Conservation (phyloP, 345 rosid genomes). For the Iberis pinnata region DNA sequence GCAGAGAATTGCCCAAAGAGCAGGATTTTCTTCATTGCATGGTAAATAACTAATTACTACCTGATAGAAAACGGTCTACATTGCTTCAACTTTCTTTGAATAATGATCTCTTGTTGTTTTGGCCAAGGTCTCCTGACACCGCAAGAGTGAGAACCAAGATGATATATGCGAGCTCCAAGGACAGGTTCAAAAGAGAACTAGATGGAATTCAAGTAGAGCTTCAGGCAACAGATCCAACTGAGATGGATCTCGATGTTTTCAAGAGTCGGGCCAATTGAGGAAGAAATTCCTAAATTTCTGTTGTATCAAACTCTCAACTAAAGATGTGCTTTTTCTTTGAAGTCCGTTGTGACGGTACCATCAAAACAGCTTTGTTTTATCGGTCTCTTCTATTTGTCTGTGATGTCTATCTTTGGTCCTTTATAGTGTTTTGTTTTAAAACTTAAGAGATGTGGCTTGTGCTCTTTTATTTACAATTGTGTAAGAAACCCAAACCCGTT, state of each 20-base stretch:
- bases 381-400: no score
- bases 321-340: no score
- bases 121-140: conserved; percentile 48
- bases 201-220: conserved; percentile 58
- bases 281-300: not conserved
- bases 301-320: no score
- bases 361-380: no score
- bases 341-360: no score
- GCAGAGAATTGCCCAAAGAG: conserved; percentile 47
- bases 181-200: conserved; percentile 26
- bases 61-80: not conserved
- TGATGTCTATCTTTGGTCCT: no score
- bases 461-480: no score
- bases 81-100: not conserved
- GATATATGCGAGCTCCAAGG: not conserved
- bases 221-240: conserved; percentile 59
- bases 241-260: conserved; percentile 52
- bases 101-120: not conserved
- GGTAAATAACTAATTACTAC: conserved; percentile 21
- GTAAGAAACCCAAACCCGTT: no score
- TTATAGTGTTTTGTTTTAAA: no score
- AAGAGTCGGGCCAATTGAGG: conserved; percentile 42
- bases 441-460: no score
- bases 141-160: conserved; percentile 56
- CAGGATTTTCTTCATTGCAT: conserved; percentile 16